Base-by-base conservation (phyloP, 257 asterid species). In the Coffea eugenioides region DNA sequence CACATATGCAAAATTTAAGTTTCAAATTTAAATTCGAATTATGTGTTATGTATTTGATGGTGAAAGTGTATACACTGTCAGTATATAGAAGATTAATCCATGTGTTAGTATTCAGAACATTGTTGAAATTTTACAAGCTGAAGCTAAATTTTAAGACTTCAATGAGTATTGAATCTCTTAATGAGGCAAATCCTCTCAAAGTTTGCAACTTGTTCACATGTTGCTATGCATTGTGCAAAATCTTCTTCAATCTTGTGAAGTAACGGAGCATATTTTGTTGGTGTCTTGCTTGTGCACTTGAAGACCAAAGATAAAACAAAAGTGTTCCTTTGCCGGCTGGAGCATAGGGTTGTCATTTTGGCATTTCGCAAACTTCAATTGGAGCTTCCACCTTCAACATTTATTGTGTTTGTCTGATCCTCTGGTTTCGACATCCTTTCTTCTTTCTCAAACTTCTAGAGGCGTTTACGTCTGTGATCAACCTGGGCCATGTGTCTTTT, bases 321-420 rank as follows among this genome's bases (percentile, higher is more conserved):
- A 43, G 70, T 20, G 14, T 34, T 49, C 49, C n/a, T 14, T n/a
- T 80, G 82, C 79, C 75, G 79, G 70, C 83, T 73, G 80, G 49
- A 49, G 41, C 34, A 10, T 69, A 25, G 15, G 51, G 11, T 15
- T 64, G 5, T 65, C 54, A 49, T 23, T 80, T 65, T 65, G 74
- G 83, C 74, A 5, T 13, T 77, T 43, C 3, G 11, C 48, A 18
- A 46, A 41, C 20, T 71, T 39, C 27, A 62, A n/a, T 71, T 61
- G 77, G 36, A 31, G 31, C 20, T 79, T 14, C 71, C 51, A 71
- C 41, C 71, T 61, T 23, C 46, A n/a, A 69, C 6, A 31, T 54
- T 13, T 61, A 14, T 79, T 27, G 52, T 73, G 65, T 11, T 11
- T 71, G 49, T 70, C 46, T 59, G 8, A 21, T 70, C 31, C 27